phyloP scores from a whole-genome alignment of 306 rosid species.

The Lablab purpureus region DNA sequence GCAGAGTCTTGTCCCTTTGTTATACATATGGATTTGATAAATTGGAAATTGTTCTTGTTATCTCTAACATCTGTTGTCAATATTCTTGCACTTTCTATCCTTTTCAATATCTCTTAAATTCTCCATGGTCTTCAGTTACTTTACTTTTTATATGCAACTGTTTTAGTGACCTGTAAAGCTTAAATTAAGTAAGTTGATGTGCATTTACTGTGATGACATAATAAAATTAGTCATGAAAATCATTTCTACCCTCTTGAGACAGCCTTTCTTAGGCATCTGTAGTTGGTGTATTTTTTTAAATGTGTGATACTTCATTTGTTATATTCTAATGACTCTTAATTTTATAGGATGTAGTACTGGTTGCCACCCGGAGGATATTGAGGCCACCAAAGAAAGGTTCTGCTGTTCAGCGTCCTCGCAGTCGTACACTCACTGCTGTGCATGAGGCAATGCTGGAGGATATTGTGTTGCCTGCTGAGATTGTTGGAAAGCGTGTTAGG shows the following conservation, averaged over 20 bases:
- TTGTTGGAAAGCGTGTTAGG: conserved; percentile 86
- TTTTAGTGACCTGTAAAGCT: not conserved
- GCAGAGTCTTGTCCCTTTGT: not conserved
- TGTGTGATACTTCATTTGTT: not conserved
- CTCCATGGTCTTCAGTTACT: not conserved
- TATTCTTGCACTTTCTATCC: not conserved
- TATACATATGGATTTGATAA: not conserved
- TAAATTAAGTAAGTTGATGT: not conserved
- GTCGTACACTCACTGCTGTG: conserved; percentile 86
- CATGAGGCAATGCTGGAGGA: conserved; percentile 93
- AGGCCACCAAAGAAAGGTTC: conserved; percentile 96
- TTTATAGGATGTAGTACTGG: conserved; percentile 72
- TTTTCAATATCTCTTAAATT: not conserved
- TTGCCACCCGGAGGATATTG: conserved; percentile 80
- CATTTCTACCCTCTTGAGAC: not conserved
- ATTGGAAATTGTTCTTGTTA: not conserved
- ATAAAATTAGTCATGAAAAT: not conserved
- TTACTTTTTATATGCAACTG: not conserved
- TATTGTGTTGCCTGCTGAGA: conserved; percentile 89
- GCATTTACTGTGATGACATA: not conserved
- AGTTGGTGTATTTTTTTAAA: not conserved
- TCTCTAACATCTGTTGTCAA: not conserved
- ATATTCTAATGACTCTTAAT: not conserved
- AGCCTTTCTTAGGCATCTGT: no score
- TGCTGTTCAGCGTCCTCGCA: conserved; percentile 85